Percentiles rank a stretch among this genome's conserved stretches.
Evolutionary conservation across 169 alveolate species (phyloP).

Genomic region (Cystoisospora suis): DNA sequence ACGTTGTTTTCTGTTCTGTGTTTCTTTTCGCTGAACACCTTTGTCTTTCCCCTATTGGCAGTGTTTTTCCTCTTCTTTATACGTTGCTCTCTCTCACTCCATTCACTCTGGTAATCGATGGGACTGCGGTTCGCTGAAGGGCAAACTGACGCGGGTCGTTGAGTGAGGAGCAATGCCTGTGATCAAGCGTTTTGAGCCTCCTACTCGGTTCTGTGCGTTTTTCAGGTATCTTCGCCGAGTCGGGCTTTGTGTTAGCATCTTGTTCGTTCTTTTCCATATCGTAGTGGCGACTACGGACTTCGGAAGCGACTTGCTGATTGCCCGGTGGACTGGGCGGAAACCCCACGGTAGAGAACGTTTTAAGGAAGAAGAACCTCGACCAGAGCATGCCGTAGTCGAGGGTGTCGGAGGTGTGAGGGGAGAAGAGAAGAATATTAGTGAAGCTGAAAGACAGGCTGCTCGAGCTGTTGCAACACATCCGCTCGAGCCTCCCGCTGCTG

Average conservation of each 20-base stretch:
- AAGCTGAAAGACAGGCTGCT: conserved; percentile 27
- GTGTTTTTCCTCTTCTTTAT: too few relatives aligned
- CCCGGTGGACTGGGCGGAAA: conserved; percentile 32
- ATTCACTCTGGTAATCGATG: too few relatives aligned
- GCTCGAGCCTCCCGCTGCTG: not conserved
- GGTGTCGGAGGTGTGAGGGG: not conserved
- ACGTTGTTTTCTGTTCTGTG: too few relatives aligned
- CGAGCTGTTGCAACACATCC: not conserved
- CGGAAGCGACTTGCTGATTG: conserved; percentile 46
- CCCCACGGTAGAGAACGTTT: too few relatives aligned
- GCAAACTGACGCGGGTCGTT: too few relatives aligned
- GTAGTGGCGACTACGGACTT: conserved; percentile 29
- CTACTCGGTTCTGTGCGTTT: not conserved
- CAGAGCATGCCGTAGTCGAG: not conserved
- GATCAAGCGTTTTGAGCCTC: too few relatives aligned
- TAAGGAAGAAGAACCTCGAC: too few relatives aligned
- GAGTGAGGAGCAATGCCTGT: too few relatives aligned
- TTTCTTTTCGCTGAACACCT: too few relatives aligned
- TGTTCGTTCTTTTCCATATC: not conserved
- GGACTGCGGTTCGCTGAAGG: too few relatives aligned
- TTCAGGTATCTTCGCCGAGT: conserved; percentile 45
- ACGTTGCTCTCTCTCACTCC: too few relatives aligned
- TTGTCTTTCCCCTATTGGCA: too few relatives aligned
- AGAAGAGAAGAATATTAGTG: conserved; percentile 4
- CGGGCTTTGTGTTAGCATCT: not conserved